These are phyloP conservation scores for Pachyrhizus erosus DNA, from an alignment of 306 rosid genomes.

Conservation along the genomic window DNA sequence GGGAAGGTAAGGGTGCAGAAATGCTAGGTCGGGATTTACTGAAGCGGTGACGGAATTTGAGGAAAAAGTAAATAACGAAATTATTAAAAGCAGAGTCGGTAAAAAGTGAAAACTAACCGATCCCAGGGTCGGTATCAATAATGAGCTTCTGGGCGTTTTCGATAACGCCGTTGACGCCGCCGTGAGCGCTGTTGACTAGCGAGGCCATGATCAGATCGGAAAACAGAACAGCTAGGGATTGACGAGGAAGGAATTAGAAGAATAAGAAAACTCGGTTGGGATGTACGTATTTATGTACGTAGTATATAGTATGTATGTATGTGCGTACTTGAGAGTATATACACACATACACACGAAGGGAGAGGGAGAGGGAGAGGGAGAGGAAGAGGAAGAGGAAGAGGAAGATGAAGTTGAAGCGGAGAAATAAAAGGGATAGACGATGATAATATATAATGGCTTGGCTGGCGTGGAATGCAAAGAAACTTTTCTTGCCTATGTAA, in stretches of 20 bases:
- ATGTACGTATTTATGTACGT: not conserved
- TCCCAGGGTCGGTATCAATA: slow-evolving; percentile 98
- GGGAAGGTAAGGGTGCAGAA: not conserved
- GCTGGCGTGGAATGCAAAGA: not conserved
- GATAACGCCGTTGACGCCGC: slow-evolving; percentile 31
- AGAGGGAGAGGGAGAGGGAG: slow-evolving; percentile 40
- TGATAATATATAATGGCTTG: slow-evolving; percentile 9
- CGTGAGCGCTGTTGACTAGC: slow-evolving; percentile 28
- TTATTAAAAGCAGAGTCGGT: not conserved
- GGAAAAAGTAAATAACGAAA: not conserved
- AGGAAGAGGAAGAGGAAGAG: slow-evolving; percentile 29
- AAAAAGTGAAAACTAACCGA: slow-evolving; percentile 60
- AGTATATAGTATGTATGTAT: not conserved
- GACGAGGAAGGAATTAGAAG: not conserved
- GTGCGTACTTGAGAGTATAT: not conserved
- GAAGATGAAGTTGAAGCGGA: not conserved
- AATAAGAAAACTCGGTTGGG: not conserved
- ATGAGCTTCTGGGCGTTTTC: slow-evolving; percentile 66
- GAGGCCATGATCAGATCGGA: slow-evolving; percentile 45
- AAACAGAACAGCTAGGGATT: slow-evolving; percentile 34
- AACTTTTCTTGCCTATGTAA: not conserved
- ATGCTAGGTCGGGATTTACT: not conserved
- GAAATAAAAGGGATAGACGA: not conserved
- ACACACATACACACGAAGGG: slow-evolving; percentile 49
- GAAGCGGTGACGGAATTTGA: not conserved